A percentile compares a stretch with the other conserved stretches of the same genome.
phyloP scores from a whole-genome alignment of 441 rosid species.

The Erodium trifolium region DNA sequence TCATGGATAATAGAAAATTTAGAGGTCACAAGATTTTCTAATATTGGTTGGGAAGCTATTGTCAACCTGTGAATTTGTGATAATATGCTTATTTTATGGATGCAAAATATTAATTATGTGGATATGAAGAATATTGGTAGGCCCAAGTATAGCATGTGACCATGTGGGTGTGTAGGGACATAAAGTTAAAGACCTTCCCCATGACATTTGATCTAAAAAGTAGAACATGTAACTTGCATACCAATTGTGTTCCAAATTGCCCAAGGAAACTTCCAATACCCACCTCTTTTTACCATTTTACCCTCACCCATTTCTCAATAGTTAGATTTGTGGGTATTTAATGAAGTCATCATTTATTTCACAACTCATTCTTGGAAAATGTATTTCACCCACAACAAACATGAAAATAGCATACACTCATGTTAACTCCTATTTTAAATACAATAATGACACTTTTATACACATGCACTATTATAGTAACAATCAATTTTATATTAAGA shows the following conservation, averaged over 20 bases:
- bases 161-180: slow-evolving; percentile 7
- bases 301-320: too few species aligned
- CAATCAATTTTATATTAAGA: too few species aligned
- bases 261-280: slow-evolving; percentile 4
- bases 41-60: neutral
- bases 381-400: neutral
- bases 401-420: neutral
- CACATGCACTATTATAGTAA: neutral
- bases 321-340: neutral
- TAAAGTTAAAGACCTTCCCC: slow-evolving; percentile 4
- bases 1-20: neutral
- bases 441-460: neutral
- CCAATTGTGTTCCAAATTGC: neutral
- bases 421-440: neutral
- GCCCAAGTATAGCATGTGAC: slow-evolving; percentile 9
- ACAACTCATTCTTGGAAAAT: neutral
- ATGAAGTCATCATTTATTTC: neutral
- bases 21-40: neutral
- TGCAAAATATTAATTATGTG: neutral
- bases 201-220: neutral
- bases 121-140: slow-evolving; percentile 2
- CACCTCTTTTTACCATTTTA: neutral
- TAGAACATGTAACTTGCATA: neutral
- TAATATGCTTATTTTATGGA: neutral
- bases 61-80: neutral